Base-by-base conservation (phyloP, 257 asterid species). In the Ophiorrhiza pumila region DNA sequence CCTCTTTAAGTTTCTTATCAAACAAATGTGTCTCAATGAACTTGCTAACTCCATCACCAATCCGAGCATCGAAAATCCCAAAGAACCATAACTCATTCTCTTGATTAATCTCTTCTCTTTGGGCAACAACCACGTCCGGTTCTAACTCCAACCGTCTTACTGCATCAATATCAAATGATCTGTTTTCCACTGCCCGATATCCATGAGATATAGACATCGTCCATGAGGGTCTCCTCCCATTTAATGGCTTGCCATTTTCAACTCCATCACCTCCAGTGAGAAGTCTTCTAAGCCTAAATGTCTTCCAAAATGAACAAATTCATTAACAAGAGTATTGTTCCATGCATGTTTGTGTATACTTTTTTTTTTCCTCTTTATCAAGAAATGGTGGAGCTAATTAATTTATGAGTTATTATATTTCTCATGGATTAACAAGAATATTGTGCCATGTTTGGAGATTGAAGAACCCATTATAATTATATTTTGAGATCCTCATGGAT, bases 71-170 rank as follows among this genome's bases (percentile, higher is more conserved):
- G 69, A 88, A 88, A 72, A 86, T 87, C 59, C 89, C 90, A 72
- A 82, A 88, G 41, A 83, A 79, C 90, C 91, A 86, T 45, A 87
- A 53, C 49, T 88, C 95, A 45, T 74, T 65, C 4, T 82, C 86
- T 55, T 80, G 73, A 8, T n/a, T n/a, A n/a, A 77, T 52, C 56
- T 84, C 74, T 73, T 81, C 87, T 69, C 88, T 82, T 52, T 86
- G 85, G 62, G 84, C 87, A 53, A 86, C 85, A 31, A 86, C 75
- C 14, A 82, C 60, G 61, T 82, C 90, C 22, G 71, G 55, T 0
- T 73, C 77, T 52, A 50, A 49, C 34, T 67, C 46, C 73, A 13
- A 22, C 53, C 13, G 22, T 47, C 41, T 42, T 25, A 43, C 43
- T 65, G 31, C 77, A 56, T 18, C 45, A 34, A 2, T 46, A 65